Evolutionary conservation across 306 rosid genomes (phyloP), one percentile per base, ranked within the genome.

Genomic region (Alnus rubra): DNA sequence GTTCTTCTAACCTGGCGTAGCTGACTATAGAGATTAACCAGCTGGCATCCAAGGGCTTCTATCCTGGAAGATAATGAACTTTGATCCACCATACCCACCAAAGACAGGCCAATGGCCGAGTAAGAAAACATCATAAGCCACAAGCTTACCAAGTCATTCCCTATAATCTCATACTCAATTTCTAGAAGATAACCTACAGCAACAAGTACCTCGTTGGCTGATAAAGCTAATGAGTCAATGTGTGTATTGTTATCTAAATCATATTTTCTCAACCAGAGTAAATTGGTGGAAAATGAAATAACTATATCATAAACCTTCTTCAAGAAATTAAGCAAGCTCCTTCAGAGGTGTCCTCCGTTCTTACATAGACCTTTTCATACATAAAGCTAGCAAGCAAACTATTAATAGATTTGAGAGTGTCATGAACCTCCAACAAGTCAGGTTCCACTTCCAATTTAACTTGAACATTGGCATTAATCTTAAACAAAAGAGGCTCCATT

Each of bases 1-100:
- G 69, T 62, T 56, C 71, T 65, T 87, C 92, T 13, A 85, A 94
- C 98, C 98, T 92, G 97, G 62, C 98, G 95, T 80, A 92, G 92
- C 87, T 94, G 93, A 82, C 97, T 64, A 69, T 91, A 92, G 78
- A 94, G 90, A 76, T 75, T 74, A 81, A 92, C 69, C 80, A 90
- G 82, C 78, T 88, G 95, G 79, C 95, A 88, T 51, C 93, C 97
- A 83, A 88, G 83, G 35, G 85, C 83, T 56, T 81, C 77, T 74
- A 91, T 75, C 74, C 77, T 85, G 42, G 85, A 82, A 73, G 85
- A 67, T 75, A 89, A 78, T 62, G 88, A 85, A 79, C 80, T 63
- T 60, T 58, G 84, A 75, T 78, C 86, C 13, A 80, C 73, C 72
- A 33, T 77, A 80, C 82, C 81, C 76, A 48, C 74, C 69, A 55